Evolutionary conservation across 768 basidiomycete genomes (phyloP).

Genomic region (Lentinula boryana): DNA sequence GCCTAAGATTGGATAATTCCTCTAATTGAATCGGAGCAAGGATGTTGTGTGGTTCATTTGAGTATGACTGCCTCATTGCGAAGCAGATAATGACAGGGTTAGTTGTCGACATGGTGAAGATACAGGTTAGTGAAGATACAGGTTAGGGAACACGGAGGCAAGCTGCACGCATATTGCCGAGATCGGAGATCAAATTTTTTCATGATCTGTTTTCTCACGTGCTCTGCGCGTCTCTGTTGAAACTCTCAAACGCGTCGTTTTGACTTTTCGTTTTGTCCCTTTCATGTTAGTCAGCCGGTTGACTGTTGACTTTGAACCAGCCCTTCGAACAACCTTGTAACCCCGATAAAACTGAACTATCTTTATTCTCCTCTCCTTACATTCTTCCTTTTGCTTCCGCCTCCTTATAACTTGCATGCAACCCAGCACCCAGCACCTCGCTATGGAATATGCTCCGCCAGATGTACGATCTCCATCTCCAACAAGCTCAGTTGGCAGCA

Average conservation of each 20-base stretch:
- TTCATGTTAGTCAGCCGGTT: not conserved
- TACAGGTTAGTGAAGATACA: too few relatives aligned
- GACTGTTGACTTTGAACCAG: not conserved
- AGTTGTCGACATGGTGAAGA: too few relatives aligned
- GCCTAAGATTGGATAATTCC: too few relatives aligned
- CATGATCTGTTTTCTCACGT: not conserved
- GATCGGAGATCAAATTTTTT: too few relatives aligned
- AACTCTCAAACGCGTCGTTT: not conserved
- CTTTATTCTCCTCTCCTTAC: not conserved
- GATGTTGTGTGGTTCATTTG: too few relatives aligned
- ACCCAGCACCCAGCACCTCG: not conserved
- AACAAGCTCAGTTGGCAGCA: constrained; percentile 45
- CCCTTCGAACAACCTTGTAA: not conserved
- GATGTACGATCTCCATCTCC: constrained; percentile 45
- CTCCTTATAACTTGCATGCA: not conserved
- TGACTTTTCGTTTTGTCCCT: not conserved
- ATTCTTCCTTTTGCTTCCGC: not conserved
- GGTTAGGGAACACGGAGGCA: too few relatives aligned
- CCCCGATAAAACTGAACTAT: not conserved
- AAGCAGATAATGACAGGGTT: too few relatives aligned
- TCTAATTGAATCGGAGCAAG: too few relatives aligned
- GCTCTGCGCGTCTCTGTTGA: not conserved
- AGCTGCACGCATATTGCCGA: too few relatives aligned
- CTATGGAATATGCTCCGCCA: constrained; percentile 39
- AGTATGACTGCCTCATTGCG: too few relatives aligned